Evolutionary conservation across 2,329 filamentous ascomycete species (phyloP).

Genomic region (Uncinocarpus reesii): DNA sequence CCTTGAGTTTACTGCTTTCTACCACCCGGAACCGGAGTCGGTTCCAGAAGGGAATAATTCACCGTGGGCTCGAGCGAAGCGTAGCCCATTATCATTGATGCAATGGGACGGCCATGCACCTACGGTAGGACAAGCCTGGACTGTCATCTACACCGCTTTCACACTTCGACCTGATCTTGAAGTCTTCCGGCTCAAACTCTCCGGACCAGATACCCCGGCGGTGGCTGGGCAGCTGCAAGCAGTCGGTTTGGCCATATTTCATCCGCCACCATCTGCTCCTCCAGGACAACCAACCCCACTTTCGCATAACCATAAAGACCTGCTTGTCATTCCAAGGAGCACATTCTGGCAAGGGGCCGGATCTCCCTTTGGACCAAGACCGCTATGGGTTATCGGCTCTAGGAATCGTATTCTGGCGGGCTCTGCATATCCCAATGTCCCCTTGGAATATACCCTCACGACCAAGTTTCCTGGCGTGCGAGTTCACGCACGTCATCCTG

Average conservation of each 20-base stretch:
- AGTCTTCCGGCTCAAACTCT: conserved; percentile 27
- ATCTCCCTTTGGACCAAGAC: conserved; percentile 55
- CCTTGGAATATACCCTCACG: conserved; percentile 35
- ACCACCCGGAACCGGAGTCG: conserved; percentile 17
- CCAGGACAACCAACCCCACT: conserved; percentile 20
- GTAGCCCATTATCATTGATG: conserved; percentile 26
- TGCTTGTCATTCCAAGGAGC: conserved; percentile 43
- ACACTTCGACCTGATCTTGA: conserved; percentile 26
- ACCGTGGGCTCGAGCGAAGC: conserved; percentile 29
- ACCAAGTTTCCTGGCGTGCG: conserved; percentile 40
- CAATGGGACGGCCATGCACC: conserved; percentile 28
- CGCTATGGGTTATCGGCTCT: conserved; percentile 49
- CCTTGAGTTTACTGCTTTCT: conserved; percentile 26
- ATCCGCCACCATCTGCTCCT: conserved; percentile 25
- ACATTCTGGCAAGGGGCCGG: conserved; percentile 62
- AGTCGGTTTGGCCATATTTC: conserved; percentile 36
- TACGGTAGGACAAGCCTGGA: conserved; percentile 32
- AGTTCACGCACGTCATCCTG: conserved; percentile 57
- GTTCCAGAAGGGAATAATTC: conserved; percentile 29
- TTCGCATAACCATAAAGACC: conserved; percentile 28
- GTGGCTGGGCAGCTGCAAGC: conserved; percentile 25
- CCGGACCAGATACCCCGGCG: conserved; percentile 22
- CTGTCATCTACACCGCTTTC: conserved; percentile 31
- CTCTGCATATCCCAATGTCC: conserved; percentile 24
- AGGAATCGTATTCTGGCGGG: conserved; percentile 18